Evolutionary conservation across 495 filamentous ascomycete species (phyloP).

Genomic region (Sphaerosporella brunnea): DNA sequence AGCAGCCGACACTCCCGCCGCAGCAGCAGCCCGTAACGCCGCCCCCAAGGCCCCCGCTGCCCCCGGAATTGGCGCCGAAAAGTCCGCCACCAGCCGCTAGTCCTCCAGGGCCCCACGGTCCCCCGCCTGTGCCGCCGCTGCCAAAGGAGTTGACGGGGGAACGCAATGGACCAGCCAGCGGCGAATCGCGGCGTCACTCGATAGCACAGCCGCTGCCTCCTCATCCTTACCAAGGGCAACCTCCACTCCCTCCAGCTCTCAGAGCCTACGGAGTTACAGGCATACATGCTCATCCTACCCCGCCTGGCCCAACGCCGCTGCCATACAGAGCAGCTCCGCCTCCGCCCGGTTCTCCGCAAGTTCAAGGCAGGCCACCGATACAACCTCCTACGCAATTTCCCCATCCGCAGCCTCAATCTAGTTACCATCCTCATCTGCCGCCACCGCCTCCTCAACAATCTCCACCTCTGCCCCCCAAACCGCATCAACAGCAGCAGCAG

Average conservation of each 20-base stretch:
- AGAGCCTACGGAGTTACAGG: too few species aligned
- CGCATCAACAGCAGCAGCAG: conserved; percentile 15
- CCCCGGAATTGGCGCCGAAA: conserved; percentile 37
- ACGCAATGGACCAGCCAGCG: not conserved
- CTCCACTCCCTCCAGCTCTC: too few species aligned
- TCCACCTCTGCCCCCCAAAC: conserved; percentile 13
- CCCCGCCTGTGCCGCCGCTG: conserved; percentile 31
- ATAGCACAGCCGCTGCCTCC: not conserved
- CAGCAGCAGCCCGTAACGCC: conserved; percentile 34
- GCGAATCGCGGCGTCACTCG: not conserved
- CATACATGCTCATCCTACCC: not conserved
- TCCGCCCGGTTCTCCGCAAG: not conserved
- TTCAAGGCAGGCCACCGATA: not conserved
- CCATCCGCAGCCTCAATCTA: conserved; percentile 23
- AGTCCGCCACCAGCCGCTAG: conserved; percentile 18
- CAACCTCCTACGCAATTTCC: not conserved
- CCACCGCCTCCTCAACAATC: conserved; percentile 12
- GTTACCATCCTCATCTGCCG: conserved; percentile 8
- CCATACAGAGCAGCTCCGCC: not conserved
- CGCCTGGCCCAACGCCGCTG: not conserved
- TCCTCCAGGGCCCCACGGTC: conserved; percentile 17
- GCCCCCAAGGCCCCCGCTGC: conserved; percentile 53
- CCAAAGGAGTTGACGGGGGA: conserved; percentile 17
- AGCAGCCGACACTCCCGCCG: conserved; percentile 32
- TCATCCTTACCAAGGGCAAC: not conserved